phyloP scores from a whole-genome alignment of 2,329 filamentous ascomycete species.

The Microcera coccophila region DNA sequence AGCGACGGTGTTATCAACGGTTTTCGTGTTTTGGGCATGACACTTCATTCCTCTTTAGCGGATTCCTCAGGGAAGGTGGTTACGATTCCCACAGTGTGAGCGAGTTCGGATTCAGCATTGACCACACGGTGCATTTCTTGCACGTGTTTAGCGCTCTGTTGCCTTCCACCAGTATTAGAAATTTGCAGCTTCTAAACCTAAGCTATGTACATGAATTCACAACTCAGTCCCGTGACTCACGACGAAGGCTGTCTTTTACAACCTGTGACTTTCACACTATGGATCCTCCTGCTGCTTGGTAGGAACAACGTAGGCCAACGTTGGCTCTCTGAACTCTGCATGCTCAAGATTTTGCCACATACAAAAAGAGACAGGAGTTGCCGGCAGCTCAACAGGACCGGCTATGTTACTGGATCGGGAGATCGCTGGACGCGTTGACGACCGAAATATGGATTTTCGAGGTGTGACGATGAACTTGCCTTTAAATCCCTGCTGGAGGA shows the following conservation, averaged over 20 bases:
- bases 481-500: slow-evolving; percentile 20
- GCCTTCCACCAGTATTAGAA: too few relatives aligned
- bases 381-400: slow-evolving; percentile 24
- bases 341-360: slow-evolving; percentile 26
- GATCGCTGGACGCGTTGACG: background rate
- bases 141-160: too few relatives aligned
- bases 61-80: background rate
- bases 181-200: too few relatives aligned
- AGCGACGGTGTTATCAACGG: background rate
- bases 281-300: slow-evolving; percentile 10
- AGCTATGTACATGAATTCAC: too few relatives aligned
- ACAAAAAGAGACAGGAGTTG: slow-evolving; percentile 26
- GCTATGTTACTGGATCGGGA: background rate
- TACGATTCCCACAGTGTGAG: slow-evolving; percentile 14
- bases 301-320: slow-evolving; percentile 24
- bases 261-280: slow-evolving; percentile 1
- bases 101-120: too few relatives aligned
- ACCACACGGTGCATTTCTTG: too few relatives aligned
- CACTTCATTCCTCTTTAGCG: background rate
- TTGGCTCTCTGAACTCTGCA: slow-evolving; percentile 25
- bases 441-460: slow-evolving; percentile 19
- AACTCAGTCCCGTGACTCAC: too few relatives aligned
- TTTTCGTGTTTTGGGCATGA: background rate
- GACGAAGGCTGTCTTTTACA: slow-evolving; percentile 4
- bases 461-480: slow-evolving; percentile 26